Base-by-base conservation (phyloP, 176 grass and related monocot species). In the Puccinellia tenuiflora region DNA sequence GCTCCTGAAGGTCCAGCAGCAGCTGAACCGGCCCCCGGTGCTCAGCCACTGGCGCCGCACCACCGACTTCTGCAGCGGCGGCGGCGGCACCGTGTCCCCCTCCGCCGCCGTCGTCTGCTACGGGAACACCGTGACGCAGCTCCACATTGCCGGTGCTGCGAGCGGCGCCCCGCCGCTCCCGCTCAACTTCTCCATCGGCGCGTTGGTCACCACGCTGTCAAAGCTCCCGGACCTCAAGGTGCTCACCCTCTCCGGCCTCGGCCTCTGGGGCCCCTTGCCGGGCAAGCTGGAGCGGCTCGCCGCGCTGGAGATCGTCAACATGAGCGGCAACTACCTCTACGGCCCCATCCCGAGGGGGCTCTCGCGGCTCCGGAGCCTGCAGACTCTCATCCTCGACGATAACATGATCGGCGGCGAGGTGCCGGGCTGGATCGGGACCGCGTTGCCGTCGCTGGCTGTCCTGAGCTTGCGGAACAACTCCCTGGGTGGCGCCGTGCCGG, bases 151-250 rank as follows among this genome's bases (percentile, higher is more conserved):
- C 30, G 93, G 96, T 33, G 64, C 78, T 0, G 25, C 26, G n/a
- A 76, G 71, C 26, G 51, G 81, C 39, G 56, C 89, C 6, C 78
- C 89, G 12, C 77, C 91, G 39, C 93, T 99, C 24, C 87, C 96
- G 7, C 81, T 76, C 31, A 93, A 79, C 83, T 99, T 99, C 77
- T 99, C 96, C 73, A 84, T 96, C 24, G 91, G 85, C 4, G 84
- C 87, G 14, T 73, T 96, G 34, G 84, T 94, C 64, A 91, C 87
- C 15, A 92, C 91, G 71, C 89, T 99, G 30, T 90, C 91, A 16
- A 86, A 78, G 86, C 84, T 99, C 63, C 96, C 96, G 6, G 88
- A 96, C 88, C 81, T 99, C 21, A 96, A 93, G 88, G 96, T 99
- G 61, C 93, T 99, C 87, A 88, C 85, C 5, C 72, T 99, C 12